Evolutionary conservation across 208 protist genomes (phyloP), one percentile per base, ranked within the genome.

Genomic region (Crithidia acanthocephali): DNA sequence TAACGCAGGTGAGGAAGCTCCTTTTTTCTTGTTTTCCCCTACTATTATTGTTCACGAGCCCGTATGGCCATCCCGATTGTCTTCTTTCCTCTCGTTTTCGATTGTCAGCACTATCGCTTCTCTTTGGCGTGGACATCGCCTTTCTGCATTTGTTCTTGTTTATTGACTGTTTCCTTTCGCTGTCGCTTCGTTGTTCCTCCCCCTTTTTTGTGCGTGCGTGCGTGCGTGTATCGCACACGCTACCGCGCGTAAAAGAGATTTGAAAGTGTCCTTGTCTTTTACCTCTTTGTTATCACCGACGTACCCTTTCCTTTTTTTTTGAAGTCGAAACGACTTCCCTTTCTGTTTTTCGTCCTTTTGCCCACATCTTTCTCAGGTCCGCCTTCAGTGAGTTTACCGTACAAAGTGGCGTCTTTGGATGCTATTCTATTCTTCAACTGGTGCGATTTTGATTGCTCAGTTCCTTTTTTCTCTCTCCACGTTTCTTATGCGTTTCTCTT

Each of bases 261-360:
- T 27, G 23, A 44, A 56, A 28, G 32, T 59, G 23, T 61, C 9
- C 35, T 58, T 32, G 37, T 57, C 55, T 62, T 65, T 72, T 47
- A 45, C 16, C 33, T 47, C 20, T 23, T 72, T 28, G 0, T 28
- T 48, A 16, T 15, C 11, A 22, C 22, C 22, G 56, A 48, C n/a
- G 35, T 28, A 23, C 22, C 32, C 23, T 27, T 47, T 61, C 30
- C 35, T 15, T 25, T 30, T 27, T 47, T 61, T 45, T 61, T 27
- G 11, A 42, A 44, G 7, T 27, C 1, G 13, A 59, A 44, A n/a
- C 44, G 5, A 27, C 32, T n/a, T 25, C 32, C 30, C n/a, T 42
- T 63, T 55, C 42, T 72, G 30, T 44, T 35, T 61, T 59, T 47
- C 32, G 15, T 44, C 32, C 2, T 44, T 44, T 40, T 42, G 40